Base-by-base conservation (phyloP, 2,329 filamentous ascomycete species). In the Talaromyces pinophilus region DNA sequence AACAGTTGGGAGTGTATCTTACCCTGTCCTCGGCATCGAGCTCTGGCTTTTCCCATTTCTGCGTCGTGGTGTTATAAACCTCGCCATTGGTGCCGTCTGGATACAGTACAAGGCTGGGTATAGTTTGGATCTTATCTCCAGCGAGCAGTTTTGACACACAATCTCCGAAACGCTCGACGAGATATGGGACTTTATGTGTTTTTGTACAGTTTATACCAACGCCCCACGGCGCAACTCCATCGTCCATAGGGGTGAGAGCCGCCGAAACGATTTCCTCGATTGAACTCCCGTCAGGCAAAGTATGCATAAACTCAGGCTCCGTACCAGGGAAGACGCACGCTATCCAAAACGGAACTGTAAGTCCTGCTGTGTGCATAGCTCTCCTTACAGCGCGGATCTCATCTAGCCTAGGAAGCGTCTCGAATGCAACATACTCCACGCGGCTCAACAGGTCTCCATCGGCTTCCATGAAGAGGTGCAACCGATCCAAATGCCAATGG, bases 41-140 rank as follows among this genome's bases (percentile, higher is more conserved):
- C 1, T 35, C 52, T 19, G 52, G 10, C 3, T 55, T 38, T 17
- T 75, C 84, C 89, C 89, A 91, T 62, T 77, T 79, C 71, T 89
- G 85, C 6, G 86, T 88, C 0, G 76, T 77, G 0, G 88, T 88
- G 73, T 91, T 86, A 76, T 91, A 91, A 0, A 88, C 82, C 75
- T 90, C 86, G 0, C 87, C 87, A 57, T 87, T 88, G 1, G 89
- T 90, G 0, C 88, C 88, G 73, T 91, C 89, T 0, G 89, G 89
- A 73, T 90, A 91, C 19, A 91, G 71, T 4, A 91, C 84, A 63
- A 91, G 75, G 22, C 80, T 35, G 3, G 63, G 63, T 5, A 46
- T 10, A 38, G 28, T 28, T 19, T 55, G 28, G 8, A 61, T 54
- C 11, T 75, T 70, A 0, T 79, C 78, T 3, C 74, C 69, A 3